Evolutionary conservation across 768 basidiomycete species (phyloP), one percentile per base, ranked within the genome.

Genomic region (Termitomyces sp.): DNA sequence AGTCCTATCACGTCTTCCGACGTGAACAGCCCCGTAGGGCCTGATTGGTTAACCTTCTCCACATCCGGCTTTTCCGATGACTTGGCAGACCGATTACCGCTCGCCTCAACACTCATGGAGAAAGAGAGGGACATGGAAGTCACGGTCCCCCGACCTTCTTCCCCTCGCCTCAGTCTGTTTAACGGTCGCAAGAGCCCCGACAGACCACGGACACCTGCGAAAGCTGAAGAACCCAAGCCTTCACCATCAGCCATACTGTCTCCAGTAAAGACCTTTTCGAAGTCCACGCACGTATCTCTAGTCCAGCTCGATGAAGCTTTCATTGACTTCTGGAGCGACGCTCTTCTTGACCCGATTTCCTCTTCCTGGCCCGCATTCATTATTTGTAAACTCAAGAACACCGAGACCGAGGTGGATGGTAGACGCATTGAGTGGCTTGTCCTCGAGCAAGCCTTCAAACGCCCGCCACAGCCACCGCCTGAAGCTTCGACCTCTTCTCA

Each of bases 271-370:
- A 58, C 64, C 32, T 55, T 63, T 24, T 72, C 75, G n/a, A 76
- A 64, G 57, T 71, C 77, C 21, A 75, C 76, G 0, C 66, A 69
- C 9, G 67, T 85, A 11, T 69, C 74, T 14, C 59, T 81, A 35
- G 69, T 84, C n/a, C 77, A 82, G 57, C 64, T 92, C 11, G 90
- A 92, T 62, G 89, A 91, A 62, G 87, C 88, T 1, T 91, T 92
- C 66, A 70, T 90, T 52, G 89, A 92, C 66, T 90, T 90, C 65
- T 91, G 88, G 88, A 79, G 76, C 49, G 89, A 92, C 62, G 79
- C 87, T 2, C 64, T 90, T 32, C 70, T 84, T 15, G 89, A 92
- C 62, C 82, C 87, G 17, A 77, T 89, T 55, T 73, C 85, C 0
- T 66, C 75, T 1, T 67, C 71, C 42, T 90, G 85, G 88, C 88